Evolutionary conservation across 2,329 filamentous ascomycete genomes (phyloP), one percentile per base, ranked within the genome.

Genomic region (Triangularia verruculosa): DNA sequence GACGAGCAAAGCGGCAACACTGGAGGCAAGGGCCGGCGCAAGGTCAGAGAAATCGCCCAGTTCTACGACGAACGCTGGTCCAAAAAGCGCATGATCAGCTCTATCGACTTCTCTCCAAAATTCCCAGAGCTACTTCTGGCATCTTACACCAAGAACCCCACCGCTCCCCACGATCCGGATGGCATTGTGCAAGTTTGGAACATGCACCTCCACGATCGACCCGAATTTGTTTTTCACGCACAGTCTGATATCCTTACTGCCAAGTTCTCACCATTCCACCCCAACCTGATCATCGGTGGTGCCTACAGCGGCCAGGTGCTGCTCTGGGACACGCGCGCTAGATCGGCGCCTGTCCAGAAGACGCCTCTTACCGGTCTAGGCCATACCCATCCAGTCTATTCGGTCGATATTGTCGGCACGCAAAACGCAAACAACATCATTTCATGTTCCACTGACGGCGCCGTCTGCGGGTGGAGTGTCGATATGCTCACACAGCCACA

Each of bases 391-490:
- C 95, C 95, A 0, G 91, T 99, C 67, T 99, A 99, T 80, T 93
- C 90, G 43, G 87, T 99, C 63, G 91, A 95, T 67, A 96, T 99
- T 61, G 92, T 99, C 57, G 95, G 95, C 68, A 99, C 96, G 0
- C 95, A 98, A 74, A 99, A 99, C 75, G 95, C 95, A 64, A 97
- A 97, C 80, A 99, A 98, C 76, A 97, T 99, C 74, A 91, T 99
- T 71, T 97, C 93, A 32, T 94, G 92, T 75, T 97, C 93, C 1
- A 99, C 95, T 0, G 95, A 99, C 73, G 95, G 95, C 61, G 92
- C 96, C 9, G 92, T 98, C 51, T 99, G 95, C 76, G 92, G 93
- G 56, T 99, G 95, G 95, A 93, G 91, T 61, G 92, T 97, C 68
- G 96, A 99, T 76, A 98, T 99, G 87, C 90, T 99, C 65, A 92